Evolutionary conservation across 2,329 filamentous ascomycete species (phyloP).

Genomic region (Allantophomopsis lycopodina): DNA sequence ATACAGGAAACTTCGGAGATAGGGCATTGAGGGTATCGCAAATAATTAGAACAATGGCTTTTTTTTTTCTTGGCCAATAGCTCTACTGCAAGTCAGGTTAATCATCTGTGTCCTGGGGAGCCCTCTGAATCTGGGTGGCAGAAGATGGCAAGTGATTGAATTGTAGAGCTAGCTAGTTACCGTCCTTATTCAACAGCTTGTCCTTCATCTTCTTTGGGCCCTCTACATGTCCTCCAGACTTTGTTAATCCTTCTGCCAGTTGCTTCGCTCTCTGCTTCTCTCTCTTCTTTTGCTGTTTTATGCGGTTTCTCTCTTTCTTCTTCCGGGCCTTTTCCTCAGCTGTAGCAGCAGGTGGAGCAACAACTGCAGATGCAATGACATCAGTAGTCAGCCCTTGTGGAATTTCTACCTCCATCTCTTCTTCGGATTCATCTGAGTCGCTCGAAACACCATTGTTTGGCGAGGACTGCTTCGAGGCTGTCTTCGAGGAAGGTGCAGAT

Average conservation of each 20-base stretch:
- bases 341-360: neutral
- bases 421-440: neutral
- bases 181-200: neutral
- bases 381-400: neutral
- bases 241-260: neutral
- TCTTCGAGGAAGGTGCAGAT: neutral
- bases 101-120: no score
- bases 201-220: constrained; percentile 1
- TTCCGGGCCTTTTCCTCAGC: constrained; percentile 1
- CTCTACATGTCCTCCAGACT: neutral
- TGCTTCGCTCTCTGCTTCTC: constrained; percentile 7
- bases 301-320: constrained; percentile 5
- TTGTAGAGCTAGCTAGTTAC: neutral
- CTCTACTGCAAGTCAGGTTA: no score
- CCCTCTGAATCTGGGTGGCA: no score
- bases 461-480: neutral
- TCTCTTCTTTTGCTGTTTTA: constrained; percentile 9
- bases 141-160: no score
- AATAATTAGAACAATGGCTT: no score
- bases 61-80: no score
- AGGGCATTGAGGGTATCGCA: no score
- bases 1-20: no score
- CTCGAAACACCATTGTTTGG: neutral
- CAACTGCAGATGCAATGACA: neutral
- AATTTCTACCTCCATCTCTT: constrained; percentile 1